Evolutionary conservation across 306 rosid genomes (phyloP).

Genomic region (Vigna mungo): DNA sequence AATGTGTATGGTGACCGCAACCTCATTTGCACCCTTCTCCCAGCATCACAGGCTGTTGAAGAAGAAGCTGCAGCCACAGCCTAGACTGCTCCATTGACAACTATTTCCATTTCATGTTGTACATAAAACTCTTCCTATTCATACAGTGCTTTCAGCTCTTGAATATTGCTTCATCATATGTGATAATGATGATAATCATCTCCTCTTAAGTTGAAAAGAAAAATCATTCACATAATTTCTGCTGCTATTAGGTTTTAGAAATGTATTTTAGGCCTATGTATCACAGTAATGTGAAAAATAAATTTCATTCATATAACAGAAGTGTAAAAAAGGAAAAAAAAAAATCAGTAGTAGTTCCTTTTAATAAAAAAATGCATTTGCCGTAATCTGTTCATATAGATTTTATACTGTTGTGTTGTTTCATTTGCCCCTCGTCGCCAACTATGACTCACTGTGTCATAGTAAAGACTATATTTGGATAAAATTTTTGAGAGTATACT

Average conservation of each 20-base stretch:
- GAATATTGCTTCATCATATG: conserved; percentile 38
- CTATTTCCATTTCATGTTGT: conserved; percentile 47
- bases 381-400: neutral
- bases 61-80: conserved; percentile 97
- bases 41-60: conserved; percentile 72
- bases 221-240: neutral
- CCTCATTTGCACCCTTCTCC: conserved; percentile 95
- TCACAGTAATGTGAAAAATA: conserved; percentile 29
- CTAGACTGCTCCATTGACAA: conserved; percentile 43
- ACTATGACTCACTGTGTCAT: neutral
- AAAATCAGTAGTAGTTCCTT: neutral
- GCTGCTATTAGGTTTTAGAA: conserved; percentile 30
- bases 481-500: too few species aligned
- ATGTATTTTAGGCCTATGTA: conserved; percentile 19
- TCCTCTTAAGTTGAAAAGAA: conserved; percentile 25
- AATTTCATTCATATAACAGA: conserved; percentile 26
- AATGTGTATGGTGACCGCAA: conserved; percentile 97
- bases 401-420: neutral
- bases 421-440: neutral
- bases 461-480: too few species aligned
- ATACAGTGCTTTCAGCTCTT: conserved; percentile 47
- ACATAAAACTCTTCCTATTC: conserved; percentile 51
- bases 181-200: conserved; percentile 48
- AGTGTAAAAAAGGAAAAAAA: neutral
- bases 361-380: conserved; percentile 21